Evolutionary conservation across 352 stramenopile species (phyloP), one percentile per base, ranked within the genome.

Genomic region (Elongisporangium senticosum): DNA sequence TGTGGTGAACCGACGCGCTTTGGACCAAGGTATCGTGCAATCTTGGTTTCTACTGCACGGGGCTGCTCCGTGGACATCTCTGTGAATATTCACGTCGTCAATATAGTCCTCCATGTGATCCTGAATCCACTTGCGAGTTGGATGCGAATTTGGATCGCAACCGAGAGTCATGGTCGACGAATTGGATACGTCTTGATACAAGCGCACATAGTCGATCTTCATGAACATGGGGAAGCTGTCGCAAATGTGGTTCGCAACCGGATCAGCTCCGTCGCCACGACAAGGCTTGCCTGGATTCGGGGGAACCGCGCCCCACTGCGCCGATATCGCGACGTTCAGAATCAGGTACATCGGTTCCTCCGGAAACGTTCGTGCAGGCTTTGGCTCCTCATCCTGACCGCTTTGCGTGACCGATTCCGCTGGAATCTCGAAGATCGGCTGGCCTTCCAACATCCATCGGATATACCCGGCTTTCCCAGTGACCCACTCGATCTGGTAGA

Each of bases 331-430:
- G 22, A 96, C 96, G 74, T 98, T 98, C 53, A 98, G 68, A 56
- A 98, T 82, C 61, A 98, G 74, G 71, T 98, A 98, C 72, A 90
- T 94, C 7, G 95, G 93, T 64, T 98, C 95, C 47, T 93, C 82
- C 1, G 77, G 74, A 58, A 90, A 86, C 1, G 69, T 77, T n/a
- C 78, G 76, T 33, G 59, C 49, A 6, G 75, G 77, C 55, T 90
- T 92, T 39, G 75, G 62, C 11, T 75, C 70, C 37, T 59, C 55
- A 47, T 71, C 71, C 62, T 90, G 79, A 0, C 74, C 67, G 1
- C 68, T 59, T 43, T 84, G 75, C 19, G 77, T 56, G 22, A 91
- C 56, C 2, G 75, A 64, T 55, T 82, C 62, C 13, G 82, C 75
- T 2, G 82, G 75, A 49, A 89, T 89, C 65, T 90, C 82, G 55